A percentile compares a stretch with the other conserved stretches of the same genome.
Evolutionary conservation across 2,329 filamentous ascomycete species (phyloP).

Genomic region (Penicillium aurantiogriseum): DNA sequence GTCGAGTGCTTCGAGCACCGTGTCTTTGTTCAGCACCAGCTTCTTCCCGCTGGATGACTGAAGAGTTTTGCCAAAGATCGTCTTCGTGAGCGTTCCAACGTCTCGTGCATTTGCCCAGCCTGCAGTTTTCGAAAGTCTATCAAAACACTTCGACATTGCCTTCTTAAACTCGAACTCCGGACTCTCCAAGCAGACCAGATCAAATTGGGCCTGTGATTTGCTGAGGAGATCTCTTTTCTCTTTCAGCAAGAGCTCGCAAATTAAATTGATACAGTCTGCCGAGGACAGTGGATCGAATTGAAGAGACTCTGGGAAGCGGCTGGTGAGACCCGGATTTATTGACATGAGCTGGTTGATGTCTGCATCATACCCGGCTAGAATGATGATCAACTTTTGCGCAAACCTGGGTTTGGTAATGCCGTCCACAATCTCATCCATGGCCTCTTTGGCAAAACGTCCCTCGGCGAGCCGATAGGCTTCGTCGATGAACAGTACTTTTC

Average conservation of each 20-base stretch:
- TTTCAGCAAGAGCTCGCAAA: constrained; percentile 39
- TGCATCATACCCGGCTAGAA: constrained; percentile 66
- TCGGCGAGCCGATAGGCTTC: constrained; percentile 67
- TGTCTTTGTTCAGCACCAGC: constrained; percentile 3
- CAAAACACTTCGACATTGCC: constrained; percentile 35
- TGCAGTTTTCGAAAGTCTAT: constrained; percentile 41
- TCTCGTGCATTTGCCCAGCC: constrained; percentile 66
- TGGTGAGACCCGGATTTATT: constrained; percentile 62
- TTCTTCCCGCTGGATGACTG: constrained; percentile 12
- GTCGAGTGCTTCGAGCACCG: constrained; percentile 14
- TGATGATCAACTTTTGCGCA: constrained; percentile 60
- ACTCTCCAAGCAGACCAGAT: not conserved
- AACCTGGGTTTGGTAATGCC: constrained; percentile 58
- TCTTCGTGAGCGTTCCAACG: constrained; percentile 54
- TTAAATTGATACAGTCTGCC: constrained; percentile 45
- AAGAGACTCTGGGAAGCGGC: constrained; percentile 63
- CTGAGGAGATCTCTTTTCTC: not conserved
- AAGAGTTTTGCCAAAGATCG: constrained; percentile 45
- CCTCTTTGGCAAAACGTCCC: constrained; percentile 57
- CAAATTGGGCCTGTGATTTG: not conserved
- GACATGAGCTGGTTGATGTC: constrained; percentile 65
- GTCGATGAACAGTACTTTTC: constrained; percentile 68
- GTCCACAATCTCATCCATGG: constrained; percentile 54
- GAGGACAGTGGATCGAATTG: constrained; percentile 53
- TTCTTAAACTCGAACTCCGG: not conserved